These are phyloP conservation scores for Neurospora sp. DNA, from an alignment of 495 filamentous ascomycete species.

Conservation along the genomic window DNA sequence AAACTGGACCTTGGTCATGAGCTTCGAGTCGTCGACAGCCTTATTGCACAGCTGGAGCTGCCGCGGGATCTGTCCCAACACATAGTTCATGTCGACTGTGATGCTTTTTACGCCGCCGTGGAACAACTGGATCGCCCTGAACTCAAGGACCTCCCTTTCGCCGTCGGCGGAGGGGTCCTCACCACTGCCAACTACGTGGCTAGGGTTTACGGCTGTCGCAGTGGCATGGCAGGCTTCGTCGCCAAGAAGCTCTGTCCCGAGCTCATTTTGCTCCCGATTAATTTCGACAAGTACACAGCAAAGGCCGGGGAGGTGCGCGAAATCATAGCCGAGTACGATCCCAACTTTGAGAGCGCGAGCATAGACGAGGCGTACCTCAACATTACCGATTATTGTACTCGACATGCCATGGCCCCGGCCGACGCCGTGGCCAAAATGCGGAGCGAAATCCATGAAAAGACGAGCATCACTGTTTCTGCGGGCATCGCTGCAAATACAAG, in stretches of 20 bases:
- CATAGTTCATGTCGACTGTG: constrained; percentile 90
- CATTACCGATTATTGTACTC: constrained; percentile 75
- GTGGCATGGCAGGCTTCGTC: constrained; percentile 93
- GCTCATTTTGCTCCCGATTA: constrained; percentile 70
- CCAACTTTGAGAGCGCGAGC: constrained; percentile 83
- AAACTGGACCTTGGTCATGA: constrained; percentile 63
- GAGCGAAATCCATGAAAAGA: constrained; percentile 61
- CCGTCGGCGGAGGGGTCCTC: constrained; percentile 78
- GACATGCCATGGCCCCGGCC: constrained; percentile 57
- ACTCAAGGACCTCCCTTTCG: constrained; percentile 81
- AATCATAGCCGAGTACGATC: constrained; percentile 77
- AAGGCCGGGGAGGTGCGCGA: constrained; percentile 85
- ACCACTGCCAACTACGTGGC: too few relatives aligned
- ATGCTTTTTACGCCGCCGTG: constrained; percentile 82
- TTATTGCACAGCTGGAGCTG: constrained; percentile 67
- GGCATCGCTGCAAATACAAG: constrained; percentile 91
- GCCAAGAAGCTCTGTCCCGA: constrained; percentile 89
- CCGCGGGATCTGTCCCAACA: constrained; percentile 72
- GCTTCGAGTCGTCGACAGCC: constrained; percentile 67
- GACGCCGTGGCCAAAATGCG: constrained; percentile 69
- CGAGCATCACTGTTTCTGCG: constrained; percentile 86
- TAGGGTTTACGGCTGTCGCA: constrained; percentile 80
- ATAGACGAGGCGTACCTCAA: constrained; percentile 96
- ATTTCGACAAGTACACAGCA: constrained; percentile 82
- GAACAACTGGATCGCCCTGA: constrained; percentile 89